Percentiles rank a stretch among this genome's conserved stretches.
phyloP scores from a whole-genome alignment of 1,284 basidiomycete species.

The Puccinia novopanici region DNA sequence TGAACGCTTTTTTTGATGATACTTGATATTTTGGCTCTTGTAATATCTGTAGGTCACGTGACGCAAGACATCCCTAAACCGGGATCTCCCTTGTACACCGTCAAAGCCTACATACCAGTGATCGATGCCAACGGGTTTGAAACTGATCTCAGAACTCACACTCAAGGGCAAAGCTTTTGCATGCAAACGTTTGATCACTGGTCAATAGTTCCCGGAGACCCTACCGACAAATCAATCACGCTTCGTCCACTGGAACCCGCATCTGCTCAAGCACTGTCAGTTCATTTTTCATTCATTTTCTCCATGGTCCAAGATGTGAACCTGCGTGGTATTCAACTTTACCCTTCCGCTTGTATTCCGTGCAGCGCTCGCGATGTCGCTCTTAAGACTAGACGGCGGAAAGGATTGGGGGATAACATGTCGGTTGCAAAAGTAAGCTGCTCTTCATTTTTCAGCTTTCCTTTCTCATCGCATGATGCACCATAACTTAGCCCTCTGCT shows the following conservation, averaged over 20 bases:
- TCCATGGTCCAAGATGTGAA: neutral
- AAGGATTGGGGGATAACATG: constrained; percentile 72
- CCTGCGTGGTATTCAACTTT: too few relatives aligned
- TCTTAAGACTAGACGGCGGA: constrained; percentile 91
- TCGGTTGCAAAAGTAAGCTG: constrained; percentile 49
- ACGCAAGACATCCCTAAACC: constrained; percentile 96
- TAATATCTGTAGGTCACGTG: constrained; percentile 72
- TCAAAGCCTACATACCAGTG: constrained; percentile 95
- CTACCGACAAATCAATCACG: constrained; percentile 91
- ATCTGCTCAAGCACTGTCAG: constrained; percentile 74
- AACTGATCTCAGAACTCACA: constrained; percentile 93
- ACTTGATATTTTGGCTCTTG: neutral
- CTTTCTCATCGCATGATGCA: neutral
- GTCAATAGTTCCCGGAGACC: constrained; percentile 96
- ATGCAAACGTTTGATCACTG: constrained; percentile 96
- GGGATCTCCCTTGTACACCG: constrained; percentile 93
- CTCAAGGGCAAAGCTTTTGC: constrained; percentile 96
- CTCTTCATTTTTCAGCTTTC: neutral
- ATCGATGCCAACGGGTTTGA: constrained; percentile 99
- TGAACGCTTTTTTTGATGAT: neutral
- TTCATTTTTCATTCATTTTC: neutral
- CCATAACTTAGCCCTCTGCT: neutral
- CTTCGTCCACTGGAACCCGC: constrained; percentile 94
- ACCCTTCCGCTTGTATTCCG: constrained; percentile 58
- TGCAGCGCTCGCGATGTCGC: constrained; percentile 81